A percentile compares a stretch with the other conserved stretches of the same genome.
phyloP scores from a whole-genome alignment of 495 filamentous ascomycete genomes.

The Cryomyces minteri region DNA sequence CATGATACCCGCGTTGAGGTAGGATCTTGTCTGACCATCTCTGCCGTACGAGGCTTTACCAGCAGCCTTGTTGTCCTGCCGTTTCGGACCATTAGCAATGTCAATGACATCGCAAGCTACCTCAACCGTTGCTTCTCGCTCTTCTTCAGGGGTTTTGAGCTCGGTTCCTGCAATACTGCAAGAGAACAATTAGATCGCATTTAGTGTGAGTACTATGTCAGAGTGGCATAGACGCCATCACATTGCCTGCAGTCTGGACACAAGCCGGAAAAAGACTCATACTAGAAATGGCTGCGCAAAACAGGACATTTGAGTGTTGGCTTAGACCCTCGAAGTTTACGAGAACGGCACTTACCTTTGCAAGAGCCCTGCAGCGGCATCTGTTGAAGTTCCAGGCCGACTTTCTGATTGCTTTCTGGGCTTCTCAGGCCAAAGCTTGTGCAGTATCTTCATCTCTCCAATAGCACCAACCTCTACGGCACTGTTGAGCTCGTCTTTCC shows the following conservation, averaged over 20 bases:
- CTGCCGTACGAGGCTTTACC: slow-evolving; percentile 17
- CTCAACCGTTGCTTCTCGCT: slow-evolving; percentile 14
- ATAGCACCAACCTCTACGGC: slow-evolving; percentile 78
- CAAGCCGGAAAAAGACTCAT: no score
- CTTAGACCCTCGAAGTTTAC: no score
- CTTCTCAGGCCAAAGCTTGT: slow-evolving; percentile 58
- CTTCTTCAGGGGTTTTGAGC: slow-evolving; percentile 15
- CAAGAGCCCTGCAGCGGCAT: no score
- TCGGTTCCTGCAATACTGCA: not conserved
- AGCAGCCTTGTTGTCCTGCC: slow-evolving; percentile 21
- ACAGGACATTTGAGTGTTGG: no score
- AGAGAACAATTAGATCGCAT: no score
- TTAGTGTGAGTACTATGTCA: no score
- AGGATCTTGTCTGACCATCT: slow-evolving; percentile 22
- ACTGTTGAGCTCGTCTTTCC: slow-evolving; percentile 80
- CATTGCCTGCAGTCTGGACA: no score
- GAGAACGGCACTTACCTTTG: no score
- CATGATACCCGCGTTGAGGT: slow-evolving; percentile 56
- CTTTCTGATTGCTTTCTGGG: slow-evolving; percentile 22
- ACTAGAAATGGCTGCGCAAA: no score
- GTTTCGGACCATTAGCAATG: slow-evolving; percentile 17
- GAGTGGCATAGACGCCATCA: no score
- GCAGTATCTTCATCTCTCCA: slow-evolving; percentile 77
- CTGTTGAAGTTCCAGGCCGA: slow-evolving; percentile 10
- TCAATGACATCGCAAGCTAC: slow-evolving; percentile 21